Evolutionary conservation across 371 early-diverging fungal species (phyloP), one percentile per base, ranked within the genome.

Genomic region (Batrachochytrium dendrobatidis): DNA sequence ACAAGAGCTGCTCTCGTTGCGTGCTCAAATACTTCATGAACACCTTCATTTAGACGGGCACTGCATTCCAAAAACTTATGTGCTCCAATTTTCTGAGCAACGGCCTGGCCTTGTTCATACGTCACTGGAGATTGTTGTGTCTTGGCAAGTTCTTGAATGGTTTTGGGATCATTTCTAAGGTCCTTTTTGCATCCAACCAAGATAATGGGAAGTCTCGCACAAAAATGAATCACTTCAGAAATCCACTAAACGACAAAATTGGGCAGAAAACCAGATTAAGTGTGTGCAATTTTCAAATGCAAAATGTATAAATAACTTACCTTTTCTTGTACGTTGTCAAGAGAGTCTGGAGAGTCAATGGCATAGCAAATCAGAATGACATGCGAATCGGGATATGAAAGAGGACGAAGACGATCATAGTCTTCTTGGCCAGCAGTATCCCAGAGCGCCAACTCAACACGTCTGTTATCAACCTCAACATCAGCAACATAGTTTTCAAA

Each of bases 361-460:
- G 72, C 70, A 57, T 68, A 75, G 59, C 73, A 72, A 43, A 98
- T 94, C 58, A 98, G 79, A 64, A 98, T 89, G 67, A 95, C 95
- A 75, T 98, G 91, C 49, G 95, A 88, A 74, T 94, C 95, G 31
- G 95, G 91, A 74, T 95, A 98, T 32, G 93, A 91, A 53, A 96
- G 82, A n/a, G 96, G 95, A 50, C 98, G 86, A 68, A 97, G 88
- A 64, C 95, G 90, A 71, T 94, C 91, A 65, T 91, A 92, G 69
- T 94, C 90, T 75, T 95, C 94, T 67, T 94, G 95, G 74, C 94
- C 95, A 49, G 99, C 97, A 24, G 99, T 96, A 86, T 98, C 98
- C 97, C 98, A 97, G 43, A 98, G 76, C 31, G 94, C 92, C 31
- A 98, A 81, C 75, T 97, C 94, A 33, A 97, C 90, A 12, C 83